phyloP scores from a whole-genome alignment of 352 stramenopile species.

The Phytopythium litorale region DNA sequence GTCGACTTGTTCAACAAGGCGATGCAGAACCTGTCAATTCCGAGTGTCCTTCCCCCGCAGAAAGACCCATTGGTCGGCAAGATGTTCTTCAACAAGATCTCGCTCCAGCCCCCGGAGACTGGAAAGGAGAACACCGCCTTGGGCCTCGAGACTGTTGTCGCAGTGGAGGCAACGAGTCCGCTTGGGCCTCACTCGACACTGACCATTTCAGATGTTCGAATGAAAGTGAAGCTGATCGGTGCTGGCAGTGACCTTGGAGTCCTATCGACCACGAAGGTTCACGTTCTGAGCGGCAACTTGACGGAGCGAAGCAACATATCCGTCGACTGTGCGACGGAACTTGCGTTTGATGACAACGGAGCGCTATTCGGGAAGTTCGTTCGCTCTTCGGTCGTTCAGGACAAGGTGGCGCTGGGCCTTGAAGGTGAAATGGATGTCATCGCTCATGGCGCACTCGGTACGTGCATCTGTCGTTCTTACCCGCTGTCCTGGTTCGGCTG shows the following conservation, averaged over 20 bases:
- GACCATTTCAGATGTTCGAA: conserved; percentile 50
- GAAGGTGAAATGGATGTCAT: conserved; percentile 56
- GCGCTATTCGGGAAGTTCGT: conserved; percentile 63
- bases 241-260: conserved; percentile 39
- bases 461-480: not conserved
- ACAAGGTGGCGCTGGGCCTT: conserved; percentile 42
- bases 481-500: no score
- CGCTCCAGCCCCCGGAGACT: conserved; percentile 36
- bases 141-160: conserved; percentile 41
- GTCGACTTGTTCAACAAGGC: conserved; percentile 68
- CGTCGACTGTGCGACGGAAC: conserved; percentile 49
- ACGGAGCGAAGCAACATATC: conserved; percentile 68
- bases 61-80: conserved; percentile 52
- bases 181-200: conserved; percentile 56
- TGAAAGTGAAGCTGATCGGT: conserved; percentile 50
- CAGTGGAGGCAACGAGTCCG: conserved; percentile 66
- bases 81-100: conserved; percentile 65
- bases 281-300: conserved; percentile 52
- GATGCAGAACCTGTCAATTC: conserved; percentile 70
- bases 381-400: conserved; percentile 49
- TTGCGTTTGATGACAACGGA: conserved; percentile 39
- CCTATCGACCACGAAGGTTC: conserved; percentile 44
- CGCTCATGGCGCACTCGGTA: conserved; percentile 62
- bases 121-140: conserved; percentile 42
- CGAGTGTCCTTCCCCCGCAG: conserved; percentile 51